Conservation (phyloP, 2,329 filamentous ascomycete genomes). For the Botrytis sinoallii region DNA sequence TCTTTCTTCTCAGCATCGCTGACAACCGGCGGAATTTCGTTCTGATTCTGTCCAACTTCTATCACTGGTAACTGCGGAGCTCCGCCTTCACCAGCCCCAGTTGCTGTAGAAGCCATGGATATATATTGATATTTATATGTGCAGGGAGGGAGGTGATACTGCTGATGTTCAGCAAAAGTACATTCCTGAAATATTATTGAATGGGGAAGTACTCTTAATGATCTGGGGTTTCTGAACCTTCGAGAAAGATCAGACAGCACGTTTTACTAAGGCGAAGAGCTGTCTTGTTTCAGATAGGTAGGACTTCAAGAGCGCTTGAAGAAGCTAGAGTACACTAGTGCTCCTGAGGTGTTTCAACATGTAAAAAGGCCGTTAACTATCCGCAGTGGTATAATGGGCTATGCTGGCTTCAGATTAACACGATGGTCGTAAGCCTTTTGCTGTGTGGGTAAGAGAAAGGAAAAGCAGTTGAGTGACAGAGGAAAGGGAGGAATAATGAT, state of each 20-base stretch:
- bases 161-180: slow-evolving; percentile 6
- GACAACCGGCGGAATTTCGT: background rate
- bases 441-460: background rate
- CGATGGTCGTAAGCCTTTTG: background rate
- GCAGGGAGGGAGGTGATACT: background rate
- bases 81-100: background rate
- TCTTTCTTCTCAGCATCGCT: slow-evolving; percentile 3
- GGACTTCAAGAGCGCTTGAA: slow-evolving; percentile 1
- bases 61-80: background rate
- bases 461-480: background rate
- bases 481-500: background rate
- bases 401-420: background rate
- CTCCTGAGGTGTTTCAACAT: slow-evolving; percentile 12
- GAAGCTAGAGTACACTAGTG: background rate
- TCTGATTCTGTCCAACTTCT: background rate
- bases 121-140: background rate
- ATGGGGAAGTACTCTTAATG: slow-evolving; percentile 19
- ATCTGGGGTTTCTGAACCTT: background rate
- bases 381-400: background rate
- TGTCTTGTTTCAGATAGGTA: slow-evolving; percentile 12
- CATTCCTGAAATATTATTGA: slow-evolving; percentile 4
- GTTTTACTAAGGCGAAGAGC: background rate
- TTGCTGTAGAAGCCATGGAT: slow-evolving; percentile 8
- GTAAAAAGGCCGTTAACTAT: background rate
- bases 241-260: slow-evolving; percentile 5